These are phyloP conservation scores for Fraxinus velutina DNA, from an alignment of 305 asterid genomes.

Conservation along the genomic window DNA sequence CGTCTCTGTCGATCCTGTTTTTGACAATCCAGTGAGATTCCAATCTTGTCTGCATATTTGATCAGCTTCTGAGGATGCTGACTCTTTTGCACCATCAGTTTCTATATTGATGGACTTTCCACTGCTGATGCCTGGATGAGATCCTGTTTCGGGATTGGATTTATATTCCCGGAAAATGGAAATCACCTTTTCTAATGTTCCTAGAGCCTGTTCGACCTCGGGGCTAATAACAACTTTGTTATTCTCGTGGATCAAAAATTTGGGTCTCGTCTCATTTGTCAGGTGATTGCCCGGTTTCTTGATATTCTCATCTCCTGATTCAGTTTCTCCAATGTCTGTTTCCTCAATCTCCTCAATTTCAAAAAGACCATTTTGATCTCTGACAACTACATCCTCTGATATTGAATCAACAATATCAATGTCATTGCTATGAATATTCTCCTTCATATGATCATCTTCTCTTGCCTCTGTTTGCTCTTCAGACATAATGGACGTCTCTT, in stretches of 20 bases:
- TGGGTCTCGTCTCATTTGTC: constrained; percentile 7
- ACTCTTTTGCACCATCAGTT: constrained; percentile 24
- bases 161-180: constrained; percentile 42
- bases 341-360: constrained; percentile 60
- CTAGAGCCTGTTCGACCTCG: constrained; percentile 61
- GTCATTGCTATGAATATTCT: constrained; percentile 15
- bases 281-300: constrained; percentile 8
- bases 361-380: constrained; percentile 17
- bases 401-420: constrained; percentile 11
- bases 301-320: constrained; percentile 13
- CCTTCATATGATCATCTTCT: constrained; percentile 4
- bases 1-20: constrained; percentile 24
- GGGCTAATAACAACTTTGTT: constrained; percentile 39
- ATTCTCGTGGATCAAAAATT: constrained; percentile 3
- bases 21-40: constrained; percentile 18
- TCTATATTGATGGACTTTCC: constrained; percentile 17
- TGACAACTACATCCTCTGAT: constrained; percentile 15
- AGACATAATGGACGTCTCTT: constrained; percentile 14
- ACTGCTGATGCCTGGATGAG: not conserved
- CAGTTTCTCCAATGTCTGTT: constrained; percentile 22
- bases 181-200: constrained; percentile 55
- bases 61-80: constrained; percentile 26
- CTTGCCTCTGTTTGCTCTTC: constrained; percentile 30
- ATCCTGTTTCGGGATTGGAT: constrained; percentile 16
- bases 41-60: constrained; percentile 9